Base-by-base conservation (phyloP, 441 rosid species). In the Syzygium malaccense region DNA sequence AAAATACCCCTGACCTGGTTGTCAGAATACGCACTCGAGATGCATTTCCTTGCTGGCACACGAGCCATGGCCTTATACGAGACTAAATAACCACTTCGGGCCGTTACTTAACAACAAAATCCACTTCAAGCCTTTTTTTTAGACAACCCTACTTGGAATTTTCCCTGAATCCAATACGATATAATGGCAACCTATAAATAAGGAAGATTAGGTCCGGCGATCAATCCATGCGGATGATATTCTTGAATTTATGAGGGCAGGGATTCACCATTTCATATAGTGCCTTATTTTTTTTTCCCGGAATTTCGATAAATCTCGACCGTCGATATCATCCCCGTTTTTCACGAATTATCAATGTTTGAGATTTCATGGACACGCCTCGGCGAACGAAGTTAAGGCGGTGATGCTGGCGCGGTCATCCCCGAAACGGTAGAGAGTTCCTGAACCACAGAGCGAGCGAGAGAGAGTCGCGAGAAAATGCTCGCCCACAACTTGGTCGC, bases 131-230 rank as follows among this genome's bases (percentile, higher is more conserved):
- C 9, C 12, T 48, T 9, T 11, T 48, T 48, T 48, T 48, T 41
- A 41, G 45, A 41, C 7, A 5, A 5, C 7, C 7, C 7, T 41
- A 41, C 45, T 41, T 41, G 45, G 7, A 41, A 41, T 41, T 41
- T 41, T 41, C 45, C 45, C 45, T 41, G 45, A 41, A 41, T 41
- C 45, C 6, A 5, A 41, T 41, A 41, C 45, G 45, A 41, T 41
- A 55, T 8, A 23, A 55, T 2, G 25, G 2, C 0, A 1, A 58
- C 13, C 30, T 58, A 5, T 26, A 57, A 1, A 5, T 2, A 1
- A 26, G 64, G 3, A 58, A 7, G 7, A 26, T 26, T 26, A 12
- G 7, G 15, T 11, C 0, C 2, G 30, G 1, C 26, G 26, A 23
- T 1, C 12, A 56, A 56, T 20, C 28, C 58, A 19, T 10, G 11